Conservation (phyloP, 768 basidiomycete genomes). For the Leccinum boreale region DNA sequence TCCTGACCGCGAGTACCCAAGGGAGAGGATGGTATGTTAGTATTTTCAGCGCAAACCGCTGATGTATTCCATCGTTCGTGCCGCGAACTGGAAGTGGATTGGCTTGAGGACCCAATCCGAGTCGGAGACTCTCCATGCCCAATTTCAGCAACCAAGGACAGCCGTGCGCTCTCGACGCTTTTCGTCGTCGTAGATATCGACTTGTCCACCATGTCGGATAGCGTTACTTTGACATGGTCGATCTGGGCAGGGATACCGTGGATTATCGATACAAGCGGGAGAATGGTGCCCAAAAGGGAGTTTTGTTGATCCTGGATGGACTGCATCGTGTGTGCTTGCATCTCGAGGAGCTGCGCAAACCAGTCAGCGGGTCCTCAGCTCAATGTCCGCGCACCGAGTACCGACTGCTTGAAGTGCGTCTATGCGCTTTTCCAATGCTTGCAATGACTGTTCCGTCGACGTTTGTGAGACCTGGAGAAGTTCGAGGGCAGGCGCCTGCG, state of each 20-base stretch:
- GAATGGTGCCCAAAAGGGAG: slow-evolving; percentile 41
- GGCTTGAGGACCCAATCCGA: neutral
- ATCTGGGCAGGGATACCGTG: slow-evolving; percentile 60
- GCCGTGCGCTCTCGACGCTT: slow-evolving; percentile 12
- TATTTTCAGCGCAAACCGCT: neutral
- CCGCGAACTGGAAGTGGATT: neutral
- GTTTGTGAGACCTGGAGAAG: slow-evolving; percentile 38
- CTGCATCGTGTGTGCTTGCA: slow-evolving; percentile 54
- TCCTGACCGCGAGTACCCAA: slow-evolving; percentile 2
- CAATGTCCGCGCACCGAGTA: slow-evolving; percentile 22
- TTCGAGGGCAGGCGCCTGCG: slow-evolving; percentile 43
- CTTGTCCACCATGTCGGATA: slow-evolving; percentile 18
- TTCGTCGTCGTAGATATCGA: slow-evolving; percentile 17
- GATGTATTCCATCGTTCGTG: slow-evolving; percentile 1
- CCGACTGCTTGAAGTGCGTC: slow-evolving; percentile 54
- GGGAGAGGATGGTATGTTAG: slow-evolving; percentile 1
- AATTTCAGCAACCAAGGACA: slow-evolving; percentile 7
- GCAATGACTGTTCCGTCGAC: slow-evolving; percentile 38
- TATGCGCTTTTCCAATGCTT: slow-evolving; percentile 50
- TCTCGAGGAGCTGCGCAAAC: slow-evolving; percentile 44
- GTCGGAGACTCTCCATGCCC: slow-evolving; percentile 2
- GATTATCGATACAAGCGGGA: slow-evolving; percentile 59
- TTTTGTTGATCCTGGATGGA: slow-evolving; percentile 43
- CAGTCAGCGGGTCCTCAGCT: slow-evolving; percentile 12
- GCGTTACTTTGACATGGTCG: slow-evolving; percentile 20